A percentile compares a stretch with the other conserved stretches of the same genome.
These are phyloP conservation scores for Entomortierella beljakovae DNA, from an alignment of 192 early-diverging fungal species.

Conservation along the genomic window DNA sequence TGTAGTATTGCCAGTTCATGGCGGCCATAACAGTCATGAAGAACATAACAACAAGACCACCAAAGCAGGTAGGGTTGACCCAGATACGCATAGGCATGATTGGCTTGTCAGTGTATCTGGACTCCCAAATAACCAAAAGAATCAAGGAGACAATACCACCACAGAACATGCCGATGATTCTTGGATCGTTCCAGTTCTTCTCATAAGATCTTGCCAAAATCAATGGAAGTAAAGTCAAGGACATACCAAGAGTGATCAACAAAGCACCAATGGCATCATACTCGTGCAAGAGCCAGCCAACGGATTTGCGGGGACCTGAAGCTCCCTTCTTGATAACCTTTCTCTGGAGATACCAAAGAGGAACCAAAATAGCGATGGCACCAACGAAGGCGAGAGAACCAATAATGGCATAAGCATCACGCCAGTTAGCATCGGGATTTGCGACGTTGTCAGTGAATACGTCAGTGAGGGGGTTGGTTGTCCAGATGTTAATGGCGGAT, in stretches of 20 bases:
- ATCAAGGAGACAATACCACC: conserved; percentile 18
- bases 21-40: conserved; percentile 48
- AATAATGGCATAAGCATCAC: conserved; percentile 31
- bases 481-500: conserved; percentile 29
- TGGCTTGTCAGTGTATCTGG: conserved; percentile 30
- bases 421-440: conserved; percentile 18
- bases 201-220: conserved; percentile 38
- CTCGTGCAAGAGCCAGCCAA: conserved; percentile 46
- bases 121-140: conserved; percentile 36
- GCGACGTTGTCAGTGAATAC: conserved; percentile 8
- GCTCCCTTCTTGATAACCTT: conserved; percentile 9
- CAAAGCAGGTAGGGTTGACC: conserved; percentile 42
- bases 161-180: conserved; percentile 38
- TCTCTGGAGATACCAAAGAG: conserved; percentile 44
- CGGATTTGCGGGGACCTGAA: conserved; percentile 3
- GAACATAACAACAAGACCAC: conserved; percentile 36
- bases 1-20: conserved; percentile 53
- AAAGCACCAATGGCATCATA: conserved; percentile 44
- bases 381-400: conserved; percentile 22
- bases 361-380: conserved; percentile 27
- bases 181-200: conserved; percentile 35
- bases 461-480: conserved; percentile 20
- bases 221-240: conserved; percentile 34
- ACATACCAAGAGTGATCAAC: conserved; percentile 38
- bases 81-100: conserved; percentile 54